Percentiles rank a stretch among this genome's conserved stretches.
Conservation (phyloP, 192 early-diverging fungal genomes). For the Umbelopsis sp. region DNA sequence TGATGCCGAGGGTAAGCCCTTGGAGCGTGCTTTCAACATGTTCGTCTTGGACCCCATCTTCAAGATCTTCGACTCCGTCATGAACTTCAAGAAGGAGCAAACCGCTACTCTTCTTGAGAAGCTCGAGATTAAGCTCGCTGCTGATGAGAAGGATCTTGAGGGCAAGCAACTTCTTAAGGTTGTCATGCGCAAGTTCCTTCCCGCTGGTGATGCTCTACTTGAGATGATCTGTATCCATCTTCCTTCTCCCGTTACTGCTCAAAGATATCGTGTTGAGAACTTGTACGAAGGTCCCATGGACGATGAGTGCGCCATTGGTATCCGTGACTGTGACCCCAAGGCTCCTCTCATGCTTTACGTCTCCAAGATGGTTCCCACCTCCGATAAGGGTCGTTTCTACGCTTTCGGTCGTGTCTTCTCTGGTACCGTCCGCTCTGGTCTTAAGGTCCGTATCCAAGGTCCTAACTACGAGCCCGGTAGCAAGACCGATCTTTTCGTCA, state of each 20-base stretch:
- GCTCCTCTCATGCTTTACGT: constrained; percentile 99
- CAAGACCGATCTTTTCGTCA: constrained; percentile 93
- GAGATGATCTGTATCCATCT: constrained; percentile 99
- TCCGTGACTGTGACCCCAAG: constrained; percentile 86
- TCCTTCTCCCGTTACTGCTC: constrained; percentile 92
- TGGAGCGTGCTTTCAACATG: constrained; percentile 98
- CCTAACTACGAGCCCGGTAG: constrained; percentile 88
- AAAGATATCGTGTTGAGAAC: constrained; percentile 88
- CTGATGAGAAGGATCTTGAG: constrained; percentile 87
- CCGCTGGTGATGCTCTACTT: constrained; percentile 94
- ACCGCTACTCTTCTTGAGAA: constrained; percentile 78
- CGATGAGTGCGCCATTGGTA: constrained; percentile 91
- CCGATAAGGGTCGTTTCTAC: constrained; percentile 99
- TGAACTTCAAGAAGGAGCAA: constrained; percentile 96
- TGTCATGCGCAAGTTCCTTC: constrained; percentile 98
- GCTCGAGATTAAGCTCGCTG: constrained; percentile 81
- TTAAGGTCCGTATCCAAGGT: constrained; percentile 99
- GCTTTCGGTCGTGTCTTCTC: constrained; percentile 99
- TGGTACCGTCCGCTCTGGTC: constrained; percentile 94
- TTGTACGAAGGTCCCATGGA: constrained; percentile 96
- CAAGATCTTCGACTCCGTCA: constrained; percentile 92
- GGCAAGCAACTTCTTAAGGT: constrained; percentile 95
- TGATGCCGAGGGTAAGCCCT: constrained; percentile 74
- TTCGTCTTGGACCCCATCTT: constrained; percentile 98
- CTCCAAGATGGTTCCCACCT: constrained; percentile 99